Evolutionary conservation across 1,284 basidiomycete species (phyloP), one percentile per base, ranked within the genome.

Genomic region (Abortiporus biennis): DNA sequence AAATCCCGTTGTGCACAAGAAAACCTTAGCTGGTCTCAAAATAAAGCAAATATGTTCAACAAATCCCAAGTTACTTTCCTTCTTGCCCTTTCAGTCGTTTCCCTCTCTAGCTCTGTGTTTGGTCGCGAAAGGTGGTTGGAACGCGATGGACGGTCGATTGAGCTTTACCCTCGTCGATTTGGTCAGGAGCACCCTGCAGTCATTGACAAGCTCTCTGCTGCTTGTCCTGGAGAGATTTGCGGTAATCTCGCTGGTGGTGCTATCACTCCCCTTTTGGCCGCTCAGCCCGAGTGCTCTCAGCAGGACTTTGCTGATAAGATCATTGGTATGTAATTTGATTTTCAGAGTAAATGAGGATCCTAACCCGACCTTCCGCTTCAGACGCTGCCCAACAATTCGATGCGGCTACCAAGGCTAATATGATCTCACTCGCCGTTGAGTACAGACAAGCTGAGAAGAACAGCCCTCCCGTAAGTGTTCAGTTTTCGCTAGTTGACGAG

Each of bases 361-460:
- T 15, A 21, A 15, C 6, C 43, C 43, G 33, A 35, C 12, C 20
- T 38, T 35, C 29, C 5, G 24, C 21, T 12, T 15, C 40, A 77
- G 76, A 78, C 55, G 70, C 70, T 6, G 70, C 70, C 49, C 63
- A 62, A 47, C 72, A 76, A 48, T 76, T 78, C 45, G 71, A 78
- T 54, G 65, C 56, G 22, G 58, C 68, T 12, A 77, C 73, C 1
- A 68, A 72, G 50, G 57, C 59, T 3, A 71, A 65, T 45, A 76
- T 79, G 75, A 67, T 81, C 50, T 61, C 64, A 4, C 61, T 78
- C 42, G 78, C 77, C 11, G 55, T 68, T 11, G 68, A 74, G 50
- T 78, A 78, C 55, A 71, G 77, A 38, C 72, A 78, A 51, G 67
- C 59, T 0, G 77, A 80, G 65, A 80, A 79, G 67, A 80, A 80